Conservation (phyloP, 331 rosid genomes). For the Spiraea crenata region DNA sequence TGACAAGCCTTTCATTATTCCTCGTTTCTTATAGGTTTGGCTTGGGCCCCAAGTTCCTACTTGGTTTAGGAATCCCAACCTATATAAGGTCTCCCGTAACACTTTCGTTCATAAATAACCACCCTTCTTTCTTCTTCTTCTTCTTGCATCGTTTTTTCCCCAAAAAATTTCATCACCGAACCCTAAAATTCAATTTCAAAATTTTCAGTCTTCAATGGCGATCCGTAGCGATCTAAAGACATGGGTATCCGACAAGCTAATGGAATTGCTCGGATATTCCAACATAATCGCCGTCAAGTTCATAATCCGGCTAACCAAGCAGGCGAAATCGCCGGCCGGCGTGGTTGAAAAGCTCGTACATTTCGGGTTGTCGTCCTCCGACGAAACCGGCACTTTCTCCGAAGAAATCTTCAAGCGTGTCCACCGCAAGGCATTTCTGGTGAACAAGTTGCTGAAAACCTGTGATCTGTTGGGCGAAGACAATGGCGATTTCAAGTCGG, state of each 20-base stretch:
- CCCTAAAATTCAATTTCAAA: no score
- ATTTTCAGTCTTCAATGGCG: neutral
- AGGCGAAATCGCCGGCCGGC: slow-evolving; percentile 47
- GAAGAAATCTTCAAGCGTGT: slow-evolving; percentile 61
- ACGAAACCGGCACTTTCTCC: slow-evolving; percentile 60
- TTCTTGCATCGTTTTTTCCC: neutral
- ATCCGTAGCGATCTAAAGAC: slow-evolving; percentile 39
- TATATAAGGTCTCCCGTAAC: no score
- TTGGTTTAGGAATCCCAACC: no score
- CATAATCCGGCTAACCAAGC: slow-evolving; percentile 62
- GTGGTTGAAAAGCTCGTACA: slow-evolving; percentile 54
- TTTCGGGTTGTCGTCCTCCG: slow-evolving; percentile 45
- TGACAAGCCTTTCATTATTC: no score
- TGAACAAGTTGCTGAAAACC: slow-evolving; percentile 51
- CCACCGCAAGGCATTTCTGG: slow-evolving; percentile 55
- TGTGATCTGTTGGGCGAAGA: slow-evolving; percentile 65
- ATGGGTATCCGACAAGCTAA: slow-evolving; percentile 76
- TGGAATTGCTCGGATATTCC: slow-evolving; percentile 78
- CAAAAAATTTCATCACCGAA: neutral
- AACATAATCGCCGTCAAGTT: slow-evolving; percentile 63
- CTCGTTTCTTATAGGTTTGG: no score
- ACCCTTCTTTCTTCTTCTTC: no score
- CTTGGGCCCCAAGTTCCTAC: no score
- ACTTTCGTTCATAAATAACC: no score
- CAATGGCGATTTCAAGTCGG: slow-evolving; percentile 40